A percentile compares a stretch with the other conserved stretches of the same genome.
Conservation (phyloP, 495 filamentous ascomycete genomes). For the Xylaria flabelliformis region DNA sequence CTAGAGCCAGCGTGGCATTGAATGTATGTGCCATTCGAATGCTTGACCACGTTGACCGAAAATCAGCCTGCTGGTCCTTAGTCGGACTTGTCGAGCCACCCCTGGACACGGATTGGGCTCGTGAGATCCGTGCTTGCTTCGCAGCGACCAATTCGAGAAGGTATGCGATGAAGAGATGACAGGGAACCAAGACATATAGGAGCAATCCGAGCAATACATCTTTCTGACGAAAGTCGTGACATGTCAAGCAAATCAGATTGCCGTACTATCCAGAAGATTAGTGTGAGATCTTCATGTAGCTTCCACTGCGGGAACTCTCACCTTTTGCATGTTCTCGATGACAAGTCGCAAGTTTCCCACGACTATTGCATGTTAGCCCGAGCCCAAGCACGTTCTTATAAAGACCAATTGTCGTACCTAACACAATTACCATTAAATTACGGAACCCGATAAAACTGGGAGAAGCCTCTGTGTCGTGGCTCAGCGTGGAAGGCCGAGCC, state of each 20-base stretch:
- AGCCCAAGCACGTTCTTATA: not conserved
- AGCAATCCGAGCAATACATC: conserved; percentile 77
- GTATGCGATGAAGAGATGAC: conserved; percentile 87
- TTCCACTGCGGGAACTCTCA: conserved; percentile 40
- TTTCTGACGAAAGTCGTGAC: conserved; percentile 82
- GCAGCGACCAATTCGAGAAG: conserved; percentile 84
- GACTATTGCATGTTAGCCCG: conserved; percentile 56
- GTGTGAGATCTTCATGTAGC: conserved; percentile 4
- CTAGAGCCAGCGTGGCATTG: conserved; percentile 82
- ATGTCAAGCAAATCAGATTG: conserved; percentile 88
- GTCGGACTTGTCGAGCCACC: conserved; percentile 56
- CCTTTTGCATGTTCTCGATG: conserved; percentile 97
- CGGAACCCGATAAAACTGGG: conserved; percentile 93
- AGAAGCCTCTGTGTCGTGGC: conserved; percentile 72
- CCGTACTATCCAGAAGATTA: conserved; percentile 69
- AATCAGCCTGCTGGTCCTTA: conserved; percentile 63
- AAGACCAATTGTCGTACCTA: conserved; percentile 63
- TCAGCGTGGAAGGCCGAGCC: conserved; percentile 77
- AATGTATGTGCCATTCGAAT: conserved; percentile 79
- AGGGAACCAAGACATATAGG: conserved; percentile 85
- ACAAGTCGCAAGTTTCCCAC: conserved; percentile 92
- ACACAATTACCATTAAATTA: conserved; percentile 93
- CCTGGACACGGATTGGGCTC: conserved; percentile 66
- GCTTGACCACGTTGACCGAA: conserved; percentile 75
- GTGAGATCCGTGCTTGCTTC: conserved; percentile 69